These are phyloP conservation scores for Trypanosomatidae sp. DNA, from an alignment of 208 protist genomes.

Conservation along the genomic window DNA sequence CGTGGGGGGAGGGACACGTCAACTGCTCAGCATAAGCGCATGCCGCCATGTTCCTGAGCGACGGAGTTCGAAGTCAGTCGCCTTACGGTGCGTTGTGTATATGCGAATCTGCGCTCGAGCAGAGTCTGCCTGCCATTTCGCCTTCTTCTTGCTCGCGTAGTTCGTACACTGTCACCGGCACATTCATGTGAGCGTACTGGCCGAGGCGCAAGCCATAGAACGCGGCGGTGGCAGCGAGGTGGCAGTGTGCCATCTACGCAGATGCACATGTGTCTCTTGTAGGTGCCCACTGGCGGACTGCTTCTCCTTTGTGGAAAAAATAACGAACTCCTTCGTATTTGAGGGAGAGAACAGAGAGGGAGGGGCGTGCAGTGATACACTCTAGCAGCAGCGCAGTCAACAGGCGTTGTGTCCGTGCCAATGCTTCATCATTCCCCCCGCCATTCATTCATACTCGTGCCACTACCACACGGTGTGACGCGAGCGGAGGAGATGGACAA, in stretches of 20 bases:
- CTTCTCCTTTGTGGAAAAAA: not conserved
- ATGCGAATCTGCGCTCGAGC: not conserved
- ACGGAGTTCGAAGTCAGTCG: not conserved
- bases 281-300: not conserved
- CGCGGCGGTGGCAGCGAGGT: not conserved
- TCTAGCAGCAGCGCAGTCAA: not conserved
- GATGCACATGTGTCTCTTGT: not conserved
- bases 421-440: not conserved
- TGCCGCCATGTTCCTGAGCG: not conserved
- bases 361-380: too few species aligned
- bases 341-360: not conserved
- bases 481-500: not conserved
- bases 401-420: not conserved
- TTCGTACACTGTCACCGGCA: not conserved
- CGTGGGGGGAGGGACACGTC: not conserved
- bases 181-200: not conserved
- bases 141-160: not conserved
- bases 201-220: not conserved
- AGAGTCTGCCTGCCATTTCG: not conserved
- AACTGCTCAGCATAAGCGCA: not conserved
- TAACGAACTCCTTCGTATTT: too few species aligned
- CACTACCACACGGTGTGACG: not conserved
- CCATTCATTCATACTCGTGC: not conserved
- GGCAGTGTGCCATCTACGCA: not conserved
- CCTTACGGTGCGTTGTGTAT: not conserved